A percentile compares a stretch with the other conserved stretches of the same genome.
Evolutionary conservation across 371 early-diverging fungal species (phyloP).

Genomic region (Lichtheimia hyalospora): DNA sequence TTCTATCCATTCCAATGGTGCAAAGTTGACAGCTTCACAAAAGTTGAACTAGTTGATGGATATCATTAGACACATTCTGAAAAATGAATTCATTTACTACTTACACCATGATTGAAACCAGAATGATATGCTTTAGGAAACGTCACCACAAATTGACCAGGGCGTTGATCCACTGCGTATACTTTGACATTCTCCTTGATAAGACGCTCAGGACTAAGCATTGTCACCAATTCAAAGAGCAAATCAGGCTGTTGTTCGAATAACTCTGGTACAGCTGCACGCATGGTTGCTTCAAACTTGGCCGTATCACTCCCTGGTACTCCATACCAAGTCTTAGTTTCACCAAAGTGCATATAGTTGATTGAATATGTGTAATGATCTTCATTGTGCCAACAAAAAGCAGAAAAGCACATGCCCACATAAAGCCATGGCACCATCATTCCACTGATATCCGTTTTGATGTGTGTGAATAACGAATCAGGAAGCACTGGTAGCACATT

Average conservation of each 20-base stretch:
- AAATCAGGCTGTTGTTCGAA: conserved; percentile 91
- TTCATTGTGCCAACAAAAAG: conserved; percentile 98
- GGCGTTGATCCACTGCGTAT: conserved; percentile 82
- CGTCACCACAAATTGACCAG: conserved; percentile 93
- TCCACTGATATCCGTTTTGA: conserved; percentile 87
- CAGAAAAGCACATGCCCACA: conserved; percentile 93
- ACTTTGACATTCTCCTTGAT: conserved; percentile 73
- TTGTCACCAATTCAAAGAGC: conserved; percentile 88
- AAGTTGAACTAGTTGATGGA: conserved; percentile 73
- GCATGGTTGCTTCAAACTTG: conserved; percentile 85
- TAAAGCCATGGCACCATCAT: conserved; percentile 98
- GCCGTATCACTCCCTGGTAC: conserved; percentile 81
- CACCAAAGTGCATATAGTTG: conserved; percentile 96
- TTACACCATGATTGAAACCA: conserved; percentile 94
- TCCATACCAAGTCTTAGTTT: conserved; percentile 97
- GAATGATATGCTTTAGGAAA: conserved; percentile 95
- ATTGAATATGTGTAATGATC: conserved; percentile 95
- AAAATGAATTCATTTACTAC: conserved; percentile 14
- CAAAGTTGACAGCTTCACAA: conserved; percentile 97
- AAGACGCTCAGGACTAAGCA: conserved; percentile 79
- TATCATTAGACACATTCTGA: background rate
- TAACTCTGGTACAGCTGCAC: conserved; percentile 78
- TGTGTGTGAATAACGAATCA: conserved; percentile 80
- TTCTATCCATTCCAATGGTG: conserved; percentile 89
- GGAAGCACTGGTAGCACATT: conserved; percentile 80